Base-by-base conservation (phyloP, 345 rosid genomes). In the Viola odorata region DNA sequence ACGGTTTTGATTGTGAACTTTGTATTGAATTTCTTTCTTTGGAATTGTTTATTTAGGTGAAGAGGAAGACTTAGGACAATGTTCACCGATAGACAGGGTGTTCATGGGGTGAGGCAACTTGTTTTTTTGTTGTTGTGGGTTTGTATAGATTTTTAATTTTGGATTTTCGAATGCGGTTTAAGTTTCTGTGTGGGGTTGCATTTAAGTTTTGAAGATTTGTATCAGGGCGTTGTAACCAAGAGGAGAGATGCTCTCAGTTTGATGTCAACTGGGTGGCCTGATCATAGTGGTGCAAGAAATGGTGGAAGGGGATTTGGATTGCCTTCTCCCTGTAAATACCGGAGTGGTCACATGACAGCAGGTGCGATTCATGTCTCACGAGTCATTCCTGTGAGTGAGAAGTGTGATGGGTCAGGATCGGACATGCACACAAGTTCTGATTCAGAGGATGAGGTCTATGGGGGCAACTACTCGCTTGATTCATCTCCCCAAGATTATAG, bases 401-500 rank as follows among this genome's bases (percentile, higher is more conserved):
- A 76, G 11, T 78, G 64, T 41, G 77, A 73, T 64, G 75, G 65
- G 13, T 80, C 86, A 5, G 85, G 69, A 50, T 85, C 98, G 50
- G 92, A 85, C 50, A 84, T 77, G 76, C 91, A 81, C 37, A 60
- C 70, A 71, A 73, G 75, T 39, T 75, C 80, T 3, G 91, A 87
- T 55, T 84, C 96, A 0, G 96, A 82, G 57, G 95, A 91, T 58
- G 94, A 81, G 3, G 77, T 64, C 9, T 70, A 60, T 70, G 71
- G 78, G 17, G 67, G 71, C 51, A 70, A 60, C 6, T 72, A 72
- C 65, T 84, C 91, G 0, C 71, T 81, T 9, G 96, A 92, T 67
- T 87, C 96, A 17, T 89, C 94, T 5, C 87, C 85, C 0, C 86
- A 61, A 45, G 78, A 81, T 73, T 88, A 79, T 50, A 81, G 77